phyloP scores from a whole-genome alignment of 2,329 filamentous ascomycete species.

The Scleromitrula shiraiana region DNA sequence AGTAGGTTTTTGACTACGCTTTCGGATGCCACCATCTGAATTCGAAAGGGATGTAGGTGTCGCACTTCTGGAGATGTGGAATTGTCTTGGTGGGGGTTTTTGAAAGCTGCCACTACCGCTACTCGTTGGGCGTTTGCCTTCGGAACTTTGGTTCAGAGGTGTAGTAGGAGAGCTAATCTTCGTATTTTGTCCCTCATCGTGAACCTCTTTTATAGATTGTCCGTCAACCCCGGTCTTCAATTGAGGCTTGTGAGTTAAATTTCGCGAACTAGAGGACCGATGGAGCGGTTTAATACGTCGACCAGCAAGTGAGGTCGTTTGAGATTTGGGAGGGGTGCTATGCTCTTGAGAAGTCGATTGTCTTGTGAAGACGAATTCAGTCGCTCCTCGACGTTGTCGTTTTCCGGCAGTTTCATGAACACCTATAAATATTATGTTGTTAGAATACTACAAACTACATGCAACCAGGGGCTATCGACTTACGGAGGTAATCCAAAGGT shows the following conservation, averaged over 20 bases:
- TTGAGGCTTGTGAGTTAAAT: not conserved
- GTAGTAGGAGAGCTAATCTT: not conserved
- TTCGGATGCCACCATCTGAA: slow-evolving; percentile 6
- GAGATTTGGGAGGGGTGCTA: not conserved
- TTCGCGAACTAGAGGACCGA: slow-evolving; percentile 12
- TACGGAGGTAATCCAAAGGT: slow-evolving; percentile 29
- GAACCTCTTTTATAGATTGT: not conserved
- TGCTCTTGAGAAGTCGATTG: slow-evolving; percentile 14
- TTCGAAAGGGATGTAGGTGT: not conserved
- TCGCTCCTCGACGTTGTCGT: slow-evolving; percentile 18
- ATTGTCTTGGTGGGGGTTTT: slow-evolving; percentile 38
- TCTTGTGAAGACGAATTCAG: slow-evolving; percentile 25
- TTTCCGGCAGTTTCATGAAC: slow-evolving; percentile 25
- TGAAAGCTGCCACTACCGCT: not conserved
- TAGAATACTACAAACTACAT: no score
- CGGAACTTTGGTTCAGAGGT: not conserved
- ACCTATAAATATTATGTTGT: slow-evolving; percentile 13
- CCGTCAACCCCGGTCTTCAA: not conserved
- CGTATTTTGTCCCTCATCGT: not conserved
- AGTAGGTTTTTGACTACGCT: slow-evolving; percentile 28
- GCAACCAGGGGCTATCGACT: slow-evolving; percentile 1
- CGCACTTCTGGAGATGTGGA: slow-evolving; percentile 47
- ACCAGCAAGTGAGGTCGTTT: slow-evolving; percentile 6
- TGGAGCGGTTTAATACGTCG: slow-evolving; percentile 19
- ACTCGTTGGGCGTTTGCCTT: not conserved